A percentile compares a stretch with the other conserved stretches of the same genome.
These are phyloP conservation scores for Marasmius oreades DNA, from an alignment of 1,284 basidiomycete species.

Conservation along the genomic window DNA sequence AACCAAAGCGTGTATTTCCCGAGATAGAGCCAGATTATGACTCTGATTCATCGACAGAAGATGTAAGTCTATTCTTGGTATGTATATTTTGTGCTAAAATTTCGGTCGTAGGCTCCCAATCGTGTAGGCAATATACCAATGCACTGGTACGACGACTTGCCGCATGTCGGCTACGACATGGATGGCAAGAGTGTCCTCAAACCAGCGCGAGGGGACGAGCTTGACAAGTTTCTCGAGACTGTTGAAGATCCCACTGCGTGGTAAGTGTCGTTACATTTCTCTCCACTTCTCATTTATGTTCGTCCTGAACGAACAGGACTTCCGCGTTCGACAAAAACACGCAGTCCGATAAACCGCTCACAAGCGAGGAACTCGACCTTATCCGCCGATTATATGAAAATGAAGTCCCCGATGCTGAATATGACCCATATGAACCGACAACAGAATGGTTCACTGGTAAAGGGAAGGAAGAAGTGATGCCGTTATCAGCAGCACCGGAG, in stretches of 20 bases:
- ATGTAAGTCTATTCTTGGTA: conserved; percentile 53
- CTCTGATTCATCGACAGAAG: conserved; percentile 95
- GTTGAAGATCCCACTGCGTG: conserved; percentile 92
- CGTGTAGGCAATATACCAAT: conserved; percentile 94
- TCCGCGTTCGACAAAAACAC: conserved; percentile 90
- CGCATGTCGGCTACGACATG: conserved; percentile 98
- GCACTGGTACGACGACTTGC: conserved; percentile 99
- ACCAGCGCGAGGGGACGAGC: conserved; percentile 93
- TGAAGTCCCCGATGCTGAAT: conserved; percentile 89
- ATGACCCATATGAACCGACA: conserved; percentile 91
- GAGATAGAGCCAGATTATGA: conserved; percentile 97
- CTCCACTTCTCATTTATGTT: conserved; percentile 2
- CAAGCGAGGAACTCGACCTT: conserved; percentile 92
- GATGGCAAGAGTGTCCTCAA: conserved; percentile 93
- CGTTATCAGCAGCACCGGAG: conserved; percentile 87
- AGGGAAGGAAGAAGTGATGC: conserved; percentile 92
- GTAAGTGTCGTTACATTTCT: conserved; percentile 42
- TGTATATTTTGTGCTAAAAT: conserved; percentile 12
- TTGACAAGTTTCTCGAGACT: conserved; percentile 95
- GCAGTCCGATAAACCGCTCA: conserved; percentile 85
- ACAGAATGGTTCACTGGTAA: conserved; percentile 98
- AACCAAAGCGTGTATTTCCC: conserved; percentile 87
- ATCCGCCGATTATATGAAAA: conserved; percentile 87
- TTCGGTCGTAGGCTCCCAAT: conserved; percentile 70
- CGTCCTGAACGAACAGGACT: conserved; percentile 54